Evolutionary conservation across 2,329 filamentous ascomycete species (phyloP), one percentile per base, ranked within the genome.

Genomic region (Eurotiales sp.): DNA sequence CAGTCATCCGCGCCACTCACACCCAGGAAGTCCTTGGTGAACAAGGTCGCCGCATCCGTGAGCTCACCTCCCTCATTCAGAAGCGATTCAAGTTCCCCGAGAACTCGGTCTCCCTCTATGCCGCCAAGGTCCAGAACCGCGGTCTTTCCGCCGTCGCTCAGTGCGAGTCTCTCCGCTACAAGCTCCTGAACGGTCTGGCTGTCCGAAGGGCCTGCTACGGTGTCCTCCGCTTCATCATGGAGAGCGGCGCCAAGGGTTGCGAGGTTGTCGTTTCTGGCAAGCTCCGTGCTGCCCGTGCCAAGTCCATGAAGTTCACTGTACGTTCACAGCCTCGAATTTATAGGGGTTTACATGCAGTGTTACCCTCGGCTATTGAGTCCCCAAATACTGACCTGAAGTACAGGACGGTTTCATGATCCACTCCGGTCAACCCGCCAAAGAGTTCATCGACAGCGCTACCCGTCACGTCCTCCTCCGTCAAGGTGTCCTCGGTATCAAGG

Each of bases 41-140:
- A 87, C 93, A 99, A 85, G 93, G 93, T 72, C 91, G 93, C 82
- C 90, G 93, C 82, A 99, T 99, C 79, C 92, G 93, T 77, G 93
- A 99, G 85, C 90, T 99, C 79, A 99, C 93, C 75, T 96, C 90
- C 72, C 87, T 99, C 75, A 99, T 99, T 84, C 95, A 99, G 84
- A 97, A 99, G 88, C 91, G 93, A 74, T 99, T 99, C 89, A 96
- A 96, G 85, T 99, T 99, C 87, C 92, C 93, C 79, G 92, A 97
- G 83, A 97, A 97, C 88, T 95, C 88, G 68, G 93, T 99, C 76
- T 97, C 93, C 64, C 90, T 99, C 73, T 99, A 99, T 78, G 93
- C 93, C 80, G 95, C 93, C 78, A 99, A 99, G 87, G 93, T 99
- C 73, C 93, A 97, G 85, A 97, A 96, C 84, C 92, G 93, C 76